These are phyloP conservation scores for Gossypium schwendimanii DNA, from an alignment of 441 rosid genomes.

Conservation along the genomic window DNA sequence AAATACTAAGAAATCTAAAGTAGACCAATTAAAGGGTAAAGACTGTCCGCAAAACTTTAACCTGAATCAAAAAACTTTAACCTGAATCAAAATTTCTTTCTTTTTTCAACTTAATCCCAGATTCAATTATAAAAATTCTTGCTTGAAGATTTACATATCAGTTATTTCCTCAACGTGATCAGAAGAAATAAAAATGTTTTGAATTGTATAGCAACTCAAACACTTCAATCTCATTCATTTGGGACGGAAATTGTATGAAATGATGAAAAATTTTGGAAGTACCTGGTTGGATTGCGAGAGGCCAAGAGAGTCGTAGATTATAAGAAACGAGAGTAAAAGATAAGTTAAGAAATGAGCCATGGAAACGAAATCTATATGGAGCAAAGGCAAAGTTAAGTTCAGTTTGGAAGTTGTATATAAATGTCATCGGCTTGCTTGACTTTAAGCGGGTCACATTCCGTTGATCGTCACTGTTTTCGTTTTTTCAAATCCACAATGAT, in stretches of 20 bases:
- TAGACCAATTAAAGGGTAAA: not conserved
- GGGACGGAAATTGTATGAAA: not conserved
- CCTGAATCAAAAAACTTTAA: not conserved
- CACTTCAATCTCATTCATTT: not conserved
- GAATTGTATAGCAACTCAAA: not conserved
- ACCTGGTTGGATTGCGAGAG: slow-evolving; percentile 1
- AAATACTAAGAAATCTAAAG: not conserved
- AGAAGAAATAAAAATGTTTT: not conserved
- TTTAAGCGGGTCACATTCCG: not conserved
- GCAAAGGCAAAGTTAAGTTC: not conserved
- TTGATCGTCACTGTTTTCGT: too few species aligned
- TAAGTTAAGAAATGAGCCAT: not conserved
- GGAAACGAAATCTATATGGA: not conserved
- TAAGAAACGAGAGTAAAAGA: not conserved
- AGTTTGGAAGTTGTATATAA: not conserved
- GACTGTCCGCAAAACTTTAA: too few species aligned
- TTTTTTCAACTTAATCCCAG: not conserved
- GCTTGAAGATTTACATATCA: not conserved
- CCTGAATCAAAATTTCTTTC: not conserved
- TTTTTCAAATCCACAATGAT: not conserved
- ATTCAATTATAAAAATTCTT: not conserved
- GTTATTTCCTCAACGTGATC: not conserved
- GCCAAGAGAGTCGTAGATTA: not conserved
- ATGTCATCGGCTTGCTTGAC: not conserved
- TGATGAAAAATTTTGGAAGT: not conserved